Base-by-base conservation (phyloP, 2,329 filamentous ascomycete species). In the Lachnellula suecica region DNA sequence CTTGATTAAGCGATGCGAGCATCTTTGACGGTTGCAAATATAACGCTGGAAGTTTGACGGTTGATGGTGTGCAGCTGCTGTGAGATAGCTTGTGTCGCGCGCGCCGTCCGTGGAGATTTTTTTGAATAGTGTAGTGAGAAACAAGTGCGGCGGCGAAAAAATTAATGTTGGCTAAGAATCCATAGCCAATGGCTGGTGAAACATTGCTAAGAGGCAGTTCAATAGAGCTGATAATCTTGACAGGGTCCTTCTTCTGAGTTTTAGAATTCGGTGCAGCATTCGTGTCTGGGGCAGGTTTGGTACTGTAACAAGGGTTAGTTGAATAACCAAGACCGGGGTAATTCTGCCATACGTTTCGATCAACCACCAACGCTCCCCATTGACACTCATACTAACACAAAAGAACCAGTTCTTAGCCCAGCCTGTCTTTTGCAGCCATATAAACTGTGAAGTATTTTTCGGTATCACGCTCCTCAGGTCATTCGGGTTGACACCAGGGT, bases 311-410 rank as follows among this genome's bases (percentile, higher is more conserved):
- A 38, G 37, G 35, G 40, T 57, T 44, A 46, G 78, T 37, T 22
- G 37, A 15, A 13, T 15, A 31, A 9, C n/a, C n/a, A n/a, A n/a
- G n/a, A 17, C 3, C 15, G n/a, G 38, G 34, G 23, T 24, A 6
- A 17, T 9, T 27, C 22, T 48, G 46, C 57, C 61, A 52, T 58
- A 84, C 78, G 82, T 69, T 68, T 87, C 79, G 49, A 90, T 74
- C 54, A 92, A 73, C 84, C 87, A 92, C 89, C 89, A 96, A 56
- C 79, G 79, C 66, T 94, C 89, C 48, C 89, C 89, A 63, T 79
- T 78, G 64, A 88, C 76, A 66, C 86, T 85, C 66, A 91, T 78
- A 47, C 84, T 83, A 42, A 88, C 79, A 59, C 85, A 84, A 35
- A 95, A 72, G 57, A 85, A 82, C 89, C 90, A 96, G 47, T 80